Evolutionary conservation across 2,329 filamentous ascomycete genomes (phyloP), one percentile per base, ranked within the genome.

Genomic region (Aureobasidium sp.): DNA sequence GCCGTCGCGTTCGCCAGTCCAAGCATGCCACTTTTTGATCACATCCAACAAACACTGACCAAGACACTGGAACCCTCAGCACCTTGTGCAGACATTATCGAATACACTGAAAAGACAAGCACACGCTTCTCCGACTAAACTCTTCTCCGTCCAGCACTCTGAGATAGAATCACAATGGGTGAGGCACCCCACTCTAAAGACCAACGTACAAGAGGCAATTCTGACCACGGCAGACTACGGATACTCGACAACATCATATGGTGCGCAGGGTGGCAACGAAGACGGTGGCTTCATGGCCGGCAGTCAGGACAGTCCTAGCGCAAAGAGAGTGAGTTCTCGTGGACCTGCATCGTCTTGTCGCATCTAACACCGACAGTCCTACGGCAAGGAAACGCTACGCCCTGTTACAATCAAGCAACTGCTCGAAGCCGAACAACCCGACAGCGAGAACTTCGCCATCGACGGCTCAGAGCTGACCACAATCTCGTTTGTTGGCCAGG

Each of bases 341-440:
- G 8, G 0, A 38, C 21, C 2, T 21, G 8, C 37, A 4, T 35
- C 19, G 0, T 19, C 21, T n/a, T 10, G 8, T 25, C 47, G 19
- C 38, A 38, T 13, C 42, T 43, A 21, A 60, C 49, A 15, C 21
- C 42, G 3, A 35, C 62, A 84, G 80, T 77, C 78, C 62, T 88
- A 88, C 72, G 81, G 82, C 67, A 89, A 95, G 74, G 90, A 96
- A 69, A 92, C 90, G 21, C 82, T 99, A 57, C 88, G 94, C 46
- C 92, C 94, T 0, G 89, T 96, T 49, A 99, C 94, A 11, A 90
- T 97, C 76, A 96, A 96, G 75, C 94, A 99, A 76, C 83, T 96
- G 61, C 79, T 92, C 70, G 90, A 95, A 64, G 89, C 90, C 65
- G 81, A 88, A 64, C 87, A 90, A 74, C 83, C 86, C 40, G 84